Evolutionary conservation across 2,329 filamentous ascomycete genomes (phyloP).

Genomic region (Cytospora paraplurivora): DNA sequence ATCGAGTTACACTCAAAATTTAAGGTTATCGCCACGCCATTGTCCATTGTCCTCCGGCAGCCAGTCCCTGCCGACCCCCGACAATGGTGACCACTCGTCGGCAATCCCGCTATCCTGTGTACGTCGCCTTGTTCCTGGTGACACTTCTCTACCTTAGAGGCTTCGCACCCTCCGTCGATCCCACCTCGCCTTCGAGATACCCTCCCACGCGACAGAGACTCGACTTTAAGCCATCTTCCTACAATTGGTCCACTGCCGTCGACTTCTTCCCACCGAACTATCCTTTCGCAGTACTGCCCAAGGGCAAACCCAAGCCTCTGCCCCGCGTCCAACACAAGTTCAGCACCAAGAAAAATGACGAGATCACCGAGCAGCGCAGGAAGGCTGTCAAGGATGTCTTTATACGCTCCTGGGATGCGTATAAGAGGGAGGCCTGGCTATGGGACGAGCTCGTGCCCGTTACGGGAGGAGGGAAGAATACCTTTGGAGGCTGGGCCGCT

Average conservation of each 20-base stretch:
- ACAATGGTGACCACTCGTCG: slow-evolving; percentile 2
- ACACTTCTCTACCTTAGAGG: slow-evolving; percentile 11
- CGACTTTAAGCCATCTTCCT: slow-evolving; percentile 15
- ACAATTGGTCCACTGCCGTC: slow-evolving; percentile 18
- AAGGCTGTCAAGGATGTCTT: slow-evolving; percentile 27
- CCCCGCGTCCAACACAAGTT: slow-evolving; percentile 78
- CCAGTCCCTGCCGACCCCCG: background rate
- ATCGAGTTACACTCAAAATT: background rate
- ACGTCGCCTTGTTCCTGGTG: slow-evolving; percentile 17
- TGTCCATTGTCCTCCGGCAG: background rate
- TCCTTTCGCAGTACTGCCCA: slow-evolving; percentile 70
- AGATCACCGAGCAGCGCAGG: slow-evolving; percentile 11
- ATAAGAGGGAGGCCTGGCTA: slow-evolving; percentile 76
- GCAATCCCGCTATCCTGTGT: slow-evolving; percentile 10
- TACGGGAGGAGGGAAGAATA: slow-evolving; percentile 69
- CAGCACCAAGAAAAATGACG: slow-evolving; percentile 33
- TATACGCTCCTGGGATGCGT: slow-evolving; percentile 75
- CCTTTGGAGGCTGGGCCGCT: slow-evolving; percentile 93
- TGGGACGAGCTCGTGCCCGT: slow-evolving; percentile 85
- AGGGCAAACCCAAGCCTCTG: slow-evolving; percentile 67
- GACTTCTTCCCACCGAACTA: slow-evolving; percentile 70
- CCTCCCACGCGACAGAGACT: slow-evolving; percentile 7
- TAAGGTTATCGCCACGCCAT: background rate
- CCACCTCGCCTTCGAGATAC: slow-evolving; percentile 9
- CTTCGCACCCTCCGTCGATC: background rate